Conservation (phyloP, 2,329 filamentous ascomycete species). For the Penicillium sp. region DNA sequence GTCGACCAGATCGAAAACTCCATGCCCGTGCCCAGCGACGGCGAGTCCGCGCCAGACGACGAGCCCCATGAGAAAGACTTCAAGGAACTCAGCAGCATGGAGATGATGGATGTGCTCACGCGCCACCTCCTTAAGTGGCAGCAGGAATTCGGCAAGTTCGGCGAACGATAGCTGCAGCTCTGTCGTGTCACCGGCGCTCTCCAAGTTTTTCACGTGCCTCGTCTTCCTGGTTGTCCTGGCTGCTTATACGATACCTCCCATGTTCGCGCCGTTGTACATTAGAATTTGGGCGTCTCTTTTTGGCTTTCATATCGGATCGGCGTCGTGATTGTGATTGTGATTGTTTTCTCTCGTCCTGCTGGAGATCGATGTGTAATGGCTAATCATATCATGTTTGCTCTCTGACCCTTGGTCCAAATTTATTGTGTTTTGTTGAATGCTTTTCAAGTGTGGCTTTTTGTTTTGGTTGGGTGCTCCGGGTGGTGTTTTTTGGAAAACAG, state of each 20-base stretch:
- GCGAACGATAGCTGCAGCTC: constrained; percentile 44
- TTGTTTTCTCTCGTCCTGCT: not conserved
- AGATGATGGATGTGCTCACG: constrained; percentile 89
- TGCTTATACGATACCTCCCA: constrained; percentile 24
- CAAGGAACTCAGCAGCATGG: constrained; percentile 71
- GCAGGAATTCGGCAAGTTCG: constrained; percentile 62
- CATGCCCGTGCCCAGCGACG: constrained; percentile 25
- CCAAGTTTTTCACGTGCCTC: not conserved
- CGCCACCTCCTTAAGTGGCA: constrained; percentile 83
- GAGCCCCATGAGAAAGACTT: constrained; percentile 55
- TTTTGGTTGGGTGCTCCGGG: not conserved
- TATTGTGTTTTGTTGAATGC: not conserved
- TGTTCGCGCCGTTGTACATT: constrained; percentile 1
- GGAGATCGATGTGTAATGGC: not conserved
- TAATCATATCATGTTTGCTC: not conserved
- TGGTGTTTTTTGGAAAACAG: constrained; percentile 14
- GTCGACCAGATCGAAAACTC: constrained; percentile 35
- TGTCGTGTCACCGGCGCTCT: constrained; percentile 7
- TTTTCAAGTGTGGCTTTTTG: not conserved
- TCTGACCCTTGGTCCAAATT: not conserved
- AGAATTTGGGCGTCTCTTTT: not conserved
- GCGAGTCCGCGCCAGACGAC: constrained; percentile 30
- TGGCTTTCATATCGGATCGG: constrained; percentile 16
- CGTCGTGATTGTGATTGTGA: constrained; percentile 6
- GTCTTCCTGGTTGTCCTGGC: not conserved